phyloP scores from a whole-genome alignment of 192 early-diverging fungal genomes.

The Coemansia sp. region DNA sequence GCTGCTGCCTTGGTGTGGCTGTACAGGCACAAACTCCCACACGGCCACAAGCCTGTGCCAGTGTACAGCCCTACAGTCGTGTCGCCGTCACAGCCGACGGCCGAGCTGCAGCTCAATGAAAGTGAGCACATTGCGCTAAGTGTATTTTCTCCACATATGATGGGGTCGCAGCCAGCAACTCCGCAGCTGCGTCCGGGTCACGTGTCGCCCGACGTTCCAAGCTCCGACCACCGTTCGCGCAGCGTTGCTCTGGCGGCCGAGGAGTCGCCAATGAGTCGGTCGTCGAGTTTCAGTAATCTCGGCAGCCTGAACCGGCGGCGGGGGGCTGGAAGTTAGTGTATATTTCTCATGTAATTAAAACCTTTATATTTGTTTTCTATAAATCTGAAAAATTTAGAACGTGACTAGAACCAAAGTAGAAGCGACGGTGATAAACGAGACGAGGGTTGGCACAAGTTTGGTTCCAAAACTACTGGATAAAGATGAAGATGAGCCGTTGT shows the following conservation, averaged over 20 bases:
- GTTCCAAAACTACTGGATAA: background rate
- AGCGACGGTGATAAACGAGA: background rate
- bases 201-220: background rate
- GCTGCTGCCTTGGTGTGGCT: background rate
- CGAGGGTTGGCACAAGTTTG: background rate
- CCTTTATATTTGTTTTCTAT: background rate
- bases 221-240: background rate
- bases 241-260: background rate
- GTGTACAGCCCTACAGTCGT: background rate
- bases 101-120: background rate
- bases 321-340: background rate
- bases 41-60: background rate
- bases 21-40: background rate
- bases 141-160: background rate
- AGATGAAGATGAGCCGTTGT: background rate
- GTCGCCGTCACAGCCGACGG: background rate
- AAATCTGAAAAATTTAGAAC: background rate
- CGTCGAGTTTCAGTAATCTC: constrained; percentile 10
- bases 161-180: background rate
- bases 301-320: constrained; percentile 8
- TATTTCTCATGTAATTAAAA: no score
- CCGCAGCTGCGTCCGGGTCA: background rate
- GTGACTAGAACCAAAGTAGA: background rate
- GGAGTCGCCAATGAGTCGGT: constrained; percentile 6
- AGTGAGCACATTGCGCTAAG: background rate